Conservation (phyloP, 345 rosid genomes). For the Lumnitzera racemosa region DNA sequence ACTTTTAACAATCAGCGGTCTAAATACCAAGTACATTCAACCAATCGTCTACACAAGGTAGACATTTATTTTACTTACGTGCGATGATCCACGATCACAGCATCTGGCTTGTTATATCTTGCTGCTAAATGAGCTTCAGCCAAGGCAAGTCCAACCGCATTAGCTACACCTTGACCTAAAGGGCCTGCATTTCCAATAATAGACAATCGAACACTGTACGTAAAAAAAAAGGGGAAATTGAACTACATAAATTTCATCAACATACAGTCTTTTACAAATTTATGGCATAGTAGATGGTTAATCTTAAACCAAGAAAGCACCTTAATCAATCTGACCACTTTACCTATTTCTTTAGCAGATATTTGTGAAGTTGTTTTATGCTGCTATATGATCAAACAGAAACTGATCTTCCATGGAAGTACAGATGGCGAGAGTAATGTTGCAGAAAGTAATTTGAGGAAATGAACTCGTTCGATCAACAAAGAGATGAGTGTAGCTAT, state of each 20-base stretch:
- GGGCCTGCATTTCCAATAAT: constrained; percentile 19
- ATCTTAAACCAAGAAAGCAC: neutral
- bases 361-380: too few species aligned
- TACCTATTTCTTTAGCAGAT: neutral
- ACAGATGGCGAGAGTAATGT: too few species aligned
- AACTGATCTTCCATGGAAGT: too few species aligned
- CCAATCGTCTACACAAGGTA: neutral
- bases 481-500: too few species aligned
- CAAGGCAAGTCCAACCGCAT: constrained; percentile 34
- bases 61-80: constrained; percentile 10
- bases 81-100: constrained; percentile 21
- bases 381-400: too few species aligned
- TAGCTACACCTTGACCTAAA: constrained; percentile 36
- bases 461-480: too few species aligned
- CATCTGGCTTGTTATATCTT: constrained; percentile 32
- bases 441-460: too few species aligned
- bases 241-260: too few species aligned
- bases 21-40: too few species aligned
- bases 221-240: neutral
- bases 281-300: neutral
- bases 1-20: too few species aligned
- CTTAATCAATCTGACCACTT: neutral
- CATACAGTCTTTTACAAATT: neutral
- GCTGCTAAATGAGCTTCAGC: constrained; percentile 36
- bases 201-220: neutral